Percentiles rank a stretch among this genome's conserved stretches.
These are phyloP conservation scores for Fraxinus americana DNA, from an alignment of 257 asterid genomes.

Conservation along the genomic window DNA sequence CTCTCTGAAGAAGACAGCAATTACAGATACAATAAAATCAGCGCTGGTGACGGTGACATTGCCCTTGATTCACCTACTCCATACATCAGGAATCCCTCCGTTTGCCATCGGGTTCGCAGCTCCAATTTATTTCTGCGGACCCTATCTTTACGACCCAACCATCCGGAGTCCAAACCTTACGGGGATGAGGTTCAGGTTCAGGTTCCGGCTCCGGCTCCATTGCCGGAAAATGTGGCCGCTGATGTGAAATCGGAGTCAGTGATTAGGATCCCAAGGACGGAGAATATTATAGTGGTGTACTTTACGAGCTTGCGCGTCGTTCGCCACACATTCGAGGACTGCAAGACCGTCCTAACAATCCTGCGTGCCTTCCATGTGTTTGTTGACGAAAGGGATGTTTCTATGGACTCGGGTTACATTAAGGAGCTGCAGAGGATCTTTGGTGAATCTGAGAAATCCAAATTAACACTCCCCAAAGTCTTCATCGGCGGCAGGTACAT, in stretches of 20 bases:
- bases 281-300: constrained; percentile 67
- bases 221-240: constrained; percentile 15
- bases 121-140: constrained; percentile 59
- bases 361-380: constrained; percentile 68
- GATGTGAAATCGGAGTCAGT: constrained; percentile 30
- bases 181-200: constrained; percentile 4
- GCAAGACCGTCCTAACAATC: constrained; percentile 69
- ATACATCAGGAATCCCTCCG: constrained; percentile 32
- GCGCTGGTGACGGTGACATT: constrained; percentile 4
- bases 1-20: constrained; percentile 42
- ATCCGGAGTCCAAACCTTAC: constrained; percentile 13
- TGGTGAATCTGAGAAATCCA: constrained; percentile 47
- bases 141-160: constrained; percentile 37
- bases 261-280: constrained; percentile 68
- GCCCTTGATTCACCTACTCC: constrained; percentile 28
- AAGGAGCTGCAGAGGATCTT: constrained; percentile 72
- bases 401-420: constrained; percentile 77
- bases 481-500: constrained; percentile 90
- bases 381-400: constrained; percentile 86
- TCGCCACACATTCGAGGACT: constrained; percentile 85
- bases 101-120: constrained; percentile 79
- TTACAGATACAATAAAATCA: not conserved
- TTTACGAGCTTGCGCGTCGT: constrained; percentile 83
- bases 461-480: constrained; percentile 67
- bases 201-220: constrained; percentile 4